These are phyloP conservation scores for Peronospora belbahrii DNA, from an alignment of 352 stramenopile species.

Conservation along the genomic window DNA sequence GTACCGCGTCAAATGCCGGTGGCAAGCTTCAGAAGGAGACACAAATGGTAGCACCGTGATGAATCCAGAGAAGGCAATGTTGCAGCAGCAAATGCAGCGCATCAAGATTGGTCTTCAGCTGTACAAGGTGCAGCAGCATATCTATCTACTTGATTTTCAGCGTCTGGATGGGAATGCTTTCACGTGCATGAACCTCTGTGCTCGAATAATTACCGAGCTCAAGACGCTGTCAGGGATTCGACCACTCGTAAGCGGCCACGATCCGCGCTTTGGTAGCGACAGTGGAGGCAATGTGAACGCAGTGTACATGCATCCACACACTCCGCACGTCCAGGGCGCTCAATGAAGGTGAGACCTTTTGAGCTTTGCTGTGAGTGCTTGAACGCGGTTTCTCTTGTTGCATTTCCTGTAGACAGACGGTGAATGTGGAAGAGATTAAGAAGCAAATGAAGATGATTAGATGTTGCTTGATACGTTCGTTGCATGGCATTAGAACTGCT, in stretches of 20 bases:
- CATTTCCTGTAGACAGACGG: background rate
- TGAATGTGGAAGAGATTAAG: background rate
- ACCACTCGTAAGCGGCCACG: slow-evolving; percentile 39
- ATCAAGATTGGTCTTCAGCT: slow-evolving; percentile 95
- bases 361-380: background rate
- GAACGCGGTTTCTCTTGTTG: background rate
- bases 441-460: background rate
- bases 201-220: slow-evolving; percentile 98
- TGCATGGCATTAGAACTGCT: too few species aligned
- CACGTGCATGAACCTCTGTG: slow-evolving; percentile 99
- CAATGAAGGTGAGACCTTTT: slow-evolving; percentile 2
- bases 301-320: slow-evolving; percentile 47
- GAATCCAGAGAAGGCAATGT: slow-evolving; percentile 21
- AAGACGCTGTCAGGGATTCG: slow-evolving; percentile 91
- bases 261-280: slow-evolving; percentile 42
- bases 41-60: slow-evolving; percentile 12
- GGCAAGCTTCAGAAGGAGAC: slow-evolving; percentile 64
- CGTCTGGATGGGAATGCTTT: slow-evolving; percentile 94
- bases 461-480: background rate
- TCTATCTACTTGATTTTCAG: slow-evolving; percentile 99
- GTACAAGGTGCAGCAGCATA: slow-evolving; percentile 97
- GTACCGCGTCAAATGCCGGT: slow-evolving; percentile 97
- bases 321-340: slow-evolving; percentile 18
- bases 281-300: slow-evolving; percentile 37
- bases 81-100: slow-evolving; percentile 37